Evolutionary conservation across 2,329 filamentous ascomycete species (phyloP), one percentile per base, ranked within the genome.

Genomic region (Arthrobotrys musiformis): DNA sequence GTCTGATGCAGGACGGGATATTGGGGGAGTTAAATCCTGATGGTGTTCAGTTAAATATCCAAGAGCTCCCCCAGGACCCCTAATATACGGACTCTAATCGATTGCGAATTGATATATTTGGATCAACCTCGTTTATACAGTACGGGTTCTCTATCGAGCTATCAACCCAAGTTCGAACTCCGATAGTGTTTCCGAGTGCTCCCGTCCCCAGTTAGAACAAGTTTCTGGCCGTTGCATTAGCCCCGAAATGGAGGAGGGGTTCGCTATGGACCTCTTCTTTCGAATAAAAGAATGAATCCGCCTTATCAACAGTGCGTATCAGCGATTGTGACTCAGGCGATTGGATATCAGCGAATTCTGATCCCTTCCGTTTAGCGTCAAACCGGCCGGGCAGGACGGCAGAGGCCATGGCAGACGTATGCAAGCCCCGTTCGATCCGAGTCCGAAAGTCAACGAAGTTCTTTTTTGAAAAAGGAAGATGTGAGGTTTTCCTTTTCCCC

Each of bases 161-260:
- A n/a, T n/a, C n/a, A n/a, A n/a, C n/a, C n/a, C 58, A 11, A 33
- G 11, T 60, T 48, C 19, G n/a, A n/a, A 30, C 40, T 62, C 73
- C 73, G 66, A 77, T 77, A 70, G 66, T 77, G 73, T 61, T 70
- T 77, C 73, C 73, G 73, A 77, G 40, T 30, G 58, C 40, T 70
- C 66, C 73, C 73, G 73, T 60, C 22, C 26, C 35, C 42, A 22
- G 44, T 26, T 35, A 70, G 33, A 37, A 40, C n/a, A n/a, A 46
- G 33, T 50, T 37, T 42, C 17, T 40, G 33, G 52, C 3, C n/a
- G 30, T 4, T 58, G 52, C 52, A 58, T 56, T 67, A 67, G 63
- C 44, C 17, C 30, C 28, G 9, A 62, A 26, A 33, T 33, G 50
- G n/a, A n/a, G n/a, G n/a, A n/a, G n/a, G 56, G 26, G 24, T 46